Evolutionary conservation across 169 alveolate species (phyloP), one percentile per base, ranked within the genome.

Genomic region (Cystoisospora suis): DNA sequence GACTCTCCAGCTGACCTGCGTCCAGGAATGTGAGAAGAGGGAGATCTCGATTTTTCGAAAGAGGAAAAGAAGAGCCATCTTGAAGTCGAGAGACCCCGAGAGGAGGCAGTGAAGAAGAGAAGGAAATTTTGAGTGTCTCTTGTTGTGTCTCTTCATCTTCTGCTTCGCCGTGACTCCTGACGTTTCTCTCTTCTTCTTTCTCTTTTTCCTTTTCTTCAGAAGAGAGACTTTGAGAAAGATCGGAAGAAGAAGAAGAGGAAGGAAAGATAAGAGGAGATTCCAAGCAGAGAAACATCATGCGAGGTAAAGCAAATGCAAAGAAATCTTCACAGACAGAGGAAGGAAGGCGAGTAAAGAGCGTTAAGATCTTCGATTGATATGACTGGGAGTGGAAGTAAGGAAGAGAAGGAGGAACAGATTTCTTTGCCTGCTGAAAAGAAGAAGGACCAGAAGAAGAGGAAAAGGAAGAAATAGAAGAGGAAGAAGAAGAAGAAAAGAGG

Each of bases 231-330:
- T 53, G 65, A 15, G 65, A 23, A 53, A 12, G n/a, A n/a, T 53
- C 65, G 29, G 65, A 23, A 12, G 75, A 12, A 29, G 36, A 61
- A 38, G 83, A 72, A 38, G 56, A 34, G 15, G 83, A 72, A 34
- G 83, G 83, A 53, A 72, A 72, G 83, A 72, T 34, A 53, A 6
- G 83, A 9, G 83, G 83, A 34, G 83, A n/a, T 27, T 72, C 56
- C 9, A 72, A 53, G 3, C 47, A 72, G 27, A 72, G 56, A 4
- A 72, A 53, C 83, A 72, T 40, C 83, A 72, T 72, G 15, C 83
- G 53, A 0, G 83, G 83, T 12, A 72, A 53, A 1, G 83, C 32
- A 53, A 1, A 53, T 4, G 32, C 1, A 38, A 72, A 53, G 83
- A 72, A 72, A 53, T 46, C 40, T 4, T 72, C 56, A 34, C 3